Conservation (phyloP, 306 rosid species). For the Calophaca sinica region DNA sequence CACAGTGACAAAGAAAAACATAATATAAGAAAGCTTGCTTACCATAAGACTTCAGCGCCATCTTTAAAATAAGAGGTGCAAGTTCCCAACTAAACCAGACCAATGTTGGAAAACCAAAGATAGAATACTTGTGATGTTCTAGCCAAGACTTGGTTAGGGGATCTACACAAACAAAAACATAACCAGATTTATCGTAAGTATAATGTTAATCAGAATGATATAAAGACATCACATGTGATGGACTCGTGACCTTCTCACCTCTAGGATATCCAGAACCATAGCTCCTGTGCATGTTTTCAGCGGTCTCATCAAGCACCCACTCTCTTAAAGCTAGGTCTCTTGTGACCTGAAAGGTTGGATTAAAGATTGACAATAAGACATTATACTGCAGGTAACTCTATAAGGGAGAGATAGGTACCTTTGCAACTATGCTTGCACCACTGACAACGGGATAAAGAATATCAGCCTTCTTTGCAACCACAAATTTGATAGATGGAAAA, state of each 20-base stretch:
- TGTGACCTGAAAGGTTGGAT: constrained; percentile 67
- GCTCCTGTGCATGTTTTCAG: constrained; percentile 71
- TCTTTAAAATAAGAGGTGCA: constrained; percentile 80
- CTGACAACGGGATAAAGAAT: constrained; percentile 97
- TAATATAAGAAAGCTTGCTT: constrained; percentile 49
- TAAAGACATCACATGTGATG: constrained; percentile 18
- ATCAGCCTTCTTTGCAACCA: constrained; percentile 97
- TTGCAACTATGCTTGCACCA: constrained; percentile 95
- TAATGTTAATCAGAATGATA: constrained; percentile 12
- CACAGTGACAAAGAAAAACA: too few species aligned
- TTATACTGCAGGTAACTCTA: background rate
- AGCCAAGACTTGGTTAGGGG: constrained; percentile 91
- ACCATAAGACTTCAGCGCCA: constrained; percentile 81
- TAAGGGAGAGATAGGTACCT: constrained; percentile 56
- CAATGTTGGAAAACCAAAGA: constrained; percentile 92
- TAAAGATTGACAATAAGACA: constrained; percentile 12
- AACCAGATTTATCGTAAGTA: constrained; percentile 35
- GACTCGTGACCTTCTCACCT: constrained; percentile 57
- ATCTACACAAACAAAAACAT: constrained; percentile 61
- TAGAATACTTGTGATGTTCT: constrained; percentile 70
- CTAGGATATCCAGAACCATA: constrained; percentile 98
- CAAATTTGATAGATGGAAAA: constrained; percentile 83
- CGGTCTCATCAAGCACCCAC: constrained; percentile 90
- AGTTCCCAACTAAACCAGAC: constrained; percentile 97
- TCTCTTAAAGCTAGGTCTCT: constrained; percentile 83